These are phyloP conservation scores for Physocladia obscura DNA, from an alignment of 192 early-diverging fungal genomes.

Conservation along the genomic window DNA sequence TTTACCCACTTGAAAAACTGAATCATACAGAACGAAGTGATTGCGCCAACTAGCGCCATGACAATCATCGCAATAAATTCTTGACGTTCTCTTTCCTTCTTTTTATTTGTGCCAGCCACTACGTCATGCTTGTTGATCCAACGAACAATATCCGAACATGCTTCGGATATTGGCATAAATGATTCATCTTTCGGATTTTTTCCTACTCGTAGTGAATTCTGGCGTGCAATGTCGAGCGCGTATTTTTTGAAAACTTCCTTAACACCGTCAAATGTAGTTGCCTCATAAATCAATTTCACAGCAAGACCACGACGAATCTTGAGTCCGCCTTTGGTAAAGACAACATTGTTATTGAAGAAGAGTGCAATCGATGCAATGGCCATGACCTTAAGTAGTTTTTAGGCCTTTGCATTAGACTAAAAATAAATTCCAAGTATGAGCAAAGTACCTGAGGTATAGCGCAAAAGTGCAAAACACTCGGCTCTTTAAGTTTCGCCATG, in stretches of 20 bases:
- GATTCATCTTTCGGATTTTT: constrained; percentile 37
- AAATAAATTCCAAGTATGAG: constrained; percentile 19
- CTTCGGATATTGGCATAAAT: constrained; percentile 36
- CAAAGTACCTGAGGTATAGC: constrained; percentile 92
- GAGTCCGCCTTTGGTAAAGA: constrained; percentile 73
- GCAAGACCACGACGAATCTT: constrained; percentile 79
- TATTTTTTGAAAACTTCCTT: constrained; percentile 43
- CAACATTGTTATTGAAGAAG: constrained; percentile 80
- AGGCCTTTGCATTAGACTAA: neutral
- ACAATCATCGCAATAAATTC: neutral
- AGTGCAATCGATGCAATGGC: constrained; percentile 87
- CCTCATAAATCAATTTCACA: constrained; percentile 46
- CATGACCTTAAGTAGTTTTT: too few species aligned
- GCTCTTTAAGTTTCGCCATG: constrained; percentile 72
- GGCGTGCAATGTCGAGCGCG: constrained; percentile 35
- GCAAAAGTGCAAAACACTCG: constrained; percentile 86
- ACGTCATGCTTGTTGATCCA: constrained; percentile 43
- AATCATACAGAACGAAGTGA: neutral
- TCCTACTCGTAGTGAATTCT: constrained; percentile 33
- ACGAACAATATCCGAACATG: constrained; percentile 41
- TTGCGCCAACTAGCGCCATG: neutral
- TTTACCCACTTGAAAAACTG: too few species aligned
- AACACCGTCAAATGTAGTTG: constrained; percentile 41
- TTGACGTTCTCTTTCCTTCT: neutral
- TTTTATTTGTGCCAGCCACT: neutral